phyloP scores from a whole-genome alignment of 129 eudicot species.

The Chrysanthemum makinoi region DNA sequence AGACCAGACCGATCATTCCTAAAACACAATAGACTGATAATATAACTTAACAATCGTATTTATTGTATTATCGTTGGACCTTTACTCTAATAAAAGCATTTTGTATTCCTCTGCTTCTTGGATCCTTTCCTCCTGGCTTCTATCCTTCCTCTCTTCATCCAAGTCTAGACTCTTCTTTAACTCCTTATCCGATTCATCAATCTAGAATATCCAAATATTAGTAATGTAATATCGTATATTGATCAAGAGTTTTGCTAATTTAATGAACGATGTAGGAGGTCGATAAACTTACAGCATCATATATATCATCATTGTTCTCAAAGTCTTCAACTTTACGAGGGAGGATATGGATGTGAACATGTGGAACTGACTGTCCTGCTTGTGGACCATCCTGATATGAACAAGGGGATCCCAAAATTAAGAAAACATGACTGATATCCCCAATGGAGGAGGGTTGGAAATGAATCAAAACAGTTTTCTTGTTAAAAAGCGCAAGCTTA shows the following conservation, averaged over 20 bases:
- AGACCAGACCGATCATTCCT: too few relatives aligned
- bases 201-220: constrained; percentile 31
- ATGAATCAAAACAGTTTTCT: too few relatives aligned
- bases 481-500: too few relatives aligned
- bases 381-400: constrained; percentile 75
- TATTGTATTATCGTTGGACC: too few relatives aligned
- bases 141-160: constrained; percentile 73
- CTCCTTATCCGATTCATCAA: constrained; percentile 74
- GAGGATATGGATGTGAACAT: constrained; percentile 78
- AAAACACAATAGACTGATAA: too few relatives aligned
- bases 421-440: background rate
- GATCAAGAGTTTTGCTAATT: background rate
- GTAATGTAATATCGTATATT: background rate
- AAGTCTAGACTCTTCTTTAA: constrained; percentile 70
- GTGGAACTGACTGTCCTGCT: constrained; percentile 88
- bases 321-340: constrained; percentile 75
- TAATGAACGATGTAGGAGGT: background rate
- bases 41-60: too few relatives aligned
- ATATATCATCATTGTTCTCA: constrained; percentile 78
- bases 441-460: too few relatives aligned
- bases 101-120: constrained; percentile 67
- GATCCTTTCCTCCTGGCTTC: constrained; percentile 73
- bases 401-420: background rate
- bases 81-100: constrained; percentile 33
- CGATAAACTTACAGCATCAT: constrained; percentile 69